A percentile compares a stretch with the other conserved stretches of the same genome.
These are phyloP conservation scores for Didymellaceae sp. DNA, from an alignment of 2,329 filamentous ascomycete species.

Conservation along the genomic window DNA sequence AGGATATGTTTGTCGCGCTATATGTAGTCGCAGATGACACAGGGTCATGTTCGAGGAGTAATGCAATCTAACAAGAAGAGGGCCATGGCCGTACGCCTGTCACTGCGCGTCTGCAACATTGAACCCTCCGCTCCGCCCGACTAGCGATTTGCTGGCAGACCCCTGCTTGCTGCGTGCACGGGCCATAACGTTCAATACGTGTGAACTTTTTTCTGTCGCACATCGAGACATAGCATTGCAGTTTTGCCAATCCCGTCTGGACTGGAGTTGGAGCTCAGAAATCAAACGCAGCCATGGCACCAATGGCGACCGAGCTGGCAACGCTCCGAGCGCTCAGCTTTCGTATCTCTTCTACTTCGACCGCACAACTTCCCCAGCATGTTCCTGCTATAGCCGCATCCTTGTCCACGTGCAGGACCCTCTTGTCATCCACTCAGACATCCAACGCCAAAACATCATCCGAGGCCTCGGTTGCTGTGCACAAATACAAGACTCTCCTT, in stretches of 20 bases:
- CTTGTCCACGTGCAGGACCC: slow-evolving; percentile 60
- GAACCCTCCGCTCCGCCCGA: slow-evolving; percentile 17
- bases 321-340: slow-evolving; percentile 61
- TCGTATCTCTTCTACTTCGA: slow-evolving; percentile 73
- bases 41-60: slow-evolving; percentile 43
- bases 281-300: slow-evolving; percentile 29
- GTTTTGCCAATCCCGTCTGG: background rate
- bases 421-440: slow-evolving; percentile 67
- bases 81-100: slow-evolving; percentile 31
- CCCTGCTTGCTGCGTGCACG: slow-evolving; percentile 28
- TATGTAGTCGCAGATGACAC: slow-evolving; percentile 22
- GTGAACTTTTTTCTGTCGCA: slow-evolving; percentile 29
- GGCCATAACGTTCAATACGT: slow-evolving; percentile 28
- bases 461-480: slow-evolving; percentile 73
- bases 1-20: slow-evolving; percentile 38
- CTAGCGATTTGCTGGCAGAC: slow-evolving; percentile 23
- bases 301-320: slow-evolving; percentile 36
- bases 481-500: slow-evolving; percentile 81
- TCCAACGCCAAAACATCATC: slow-evolving; percentile 67
- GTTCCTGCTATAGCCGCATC: slow-evolving; percentile 70
- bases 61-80: slow-evolving; percentile 29
- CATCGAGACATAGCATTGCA: slow-evolving; percentile 4
- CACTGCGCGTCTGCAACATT: slow-evolving; percentile 25
- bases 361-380: slow-evolving; percentile 75
- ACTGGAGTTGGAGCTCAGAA: background rate